Percentiles rank a stretch among this genome's conserved stretches.
phyloP scores from a whole-genome alignment of 257 asterid species.

The Lycium barbarum region DNA sequence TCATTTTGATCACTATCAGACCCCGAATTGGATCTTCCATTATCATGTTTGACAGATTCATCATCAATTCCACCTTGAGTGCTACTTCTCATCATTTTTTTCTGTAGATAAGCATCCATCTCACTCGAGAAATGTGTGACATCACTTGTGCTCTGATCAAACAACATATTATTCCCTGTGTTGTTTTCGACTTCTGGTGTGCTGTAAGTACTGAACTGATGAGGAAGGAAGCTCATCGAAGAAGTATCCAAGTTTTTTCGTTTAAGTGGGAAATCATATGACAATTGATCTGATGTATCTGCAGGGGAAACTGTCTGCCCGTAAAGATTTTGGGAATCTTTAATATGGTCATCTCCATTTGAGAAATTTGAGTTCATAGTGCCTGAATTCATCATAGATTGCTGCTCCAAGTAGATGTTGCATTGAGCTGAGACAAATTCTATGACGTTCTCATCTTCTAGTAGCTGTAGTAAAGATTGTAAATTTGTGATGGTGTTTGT shows the following conservation, averaged over 20 bases:
- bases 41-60: constrained; percentile 59
- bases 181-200: constrained; percentile 21
- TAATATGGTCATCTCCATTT: constrained; percentile 36
- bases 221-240: constrained; percentile 31
- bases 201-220: constrained; percentile 16
- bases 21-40: constrained; percentile 55
- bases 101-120: constrained; percentile 40
- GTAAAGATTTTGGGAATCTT: constrained; percentile 28
- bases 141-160: constrained; percentile 34
- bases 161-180: constrained; percentile 15
- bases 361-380: constrained; percentile 13
- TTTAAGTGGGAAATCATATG: constrained; percentile 33
- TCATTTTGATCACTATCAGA: constrained; percentile 75
- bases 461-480: constrained; percentile 50
- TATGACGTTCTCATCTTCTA: constrained; percentile 67
- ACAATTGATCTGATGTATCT: constrained; percentile 18
- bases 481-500: neutral
- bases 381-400: constrained; percentile 46
- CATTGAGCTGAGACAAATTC: constrained; percentile 61
- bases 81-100: constrained; percentile 45
- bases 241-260: constrained; percentile 7
- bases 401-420: constrained; percentile 61
- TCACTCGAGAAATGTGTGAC: constrained; percentile 42
- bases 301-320: constrained; percentile 25
- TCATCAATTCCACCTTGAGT: constrained; percentile 49